phyloP scores from a whole-genome alignment of 1,139 yeast genomes.

The Pichiaceae sp. region DNA sequence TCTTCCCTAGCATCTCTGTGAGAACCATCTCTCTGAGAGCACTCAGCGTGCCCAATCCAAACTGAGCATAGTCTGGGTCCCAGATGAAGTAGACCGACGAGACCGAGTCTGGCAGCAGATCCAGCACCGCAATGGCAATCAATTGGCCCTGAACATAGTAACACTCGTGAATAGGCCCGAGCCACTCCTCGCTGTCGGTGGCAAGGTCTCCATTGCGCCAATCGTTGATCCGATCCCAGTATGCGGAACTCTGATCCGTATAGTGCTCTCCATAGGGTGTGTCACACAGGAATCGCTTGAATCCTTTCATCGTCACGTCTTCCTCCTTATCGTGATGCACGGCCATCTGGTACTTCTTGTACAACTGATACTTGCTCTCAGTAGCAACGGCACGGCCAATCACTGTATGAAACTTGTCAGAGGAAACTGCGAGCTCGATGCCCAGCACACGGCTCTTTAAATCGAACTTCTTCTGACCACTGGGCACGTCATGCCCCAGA shows the following conservation, averaged over 20 bases:
- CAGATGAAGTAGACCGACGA: constrained; percentile 85
- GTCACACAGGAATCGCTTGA: constrained; percentile 60
- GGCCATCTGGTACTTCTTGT: constrained; percentile 55
- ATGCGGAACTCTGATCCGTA: constrained; percentile 11
- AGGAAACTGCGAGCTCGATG: constrained; percentile 23
- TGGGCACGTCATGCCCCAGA: not conserved
- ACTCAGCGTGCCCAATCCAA: constrained; percentile 72
- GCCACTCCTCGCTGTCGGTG: constrained; percentile 7
- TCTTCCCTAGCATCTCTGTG: constrained; percentile 29
- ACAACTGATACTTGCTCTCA: constrained; percentile 57
- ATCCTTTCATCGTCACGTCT: constrained; percentile 38
- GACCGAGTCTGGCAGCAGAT: constrained; percentile 65
- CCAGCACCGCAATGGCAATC: constrained; percentile 73
- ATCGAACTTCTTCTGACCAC: constrained; percentile 19
- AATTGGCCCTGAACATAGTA: constrained; percentile 58
- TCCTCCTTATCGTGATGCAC: constrained; percentile 58
- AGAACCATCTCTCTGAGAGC: constrained; percentile 65
- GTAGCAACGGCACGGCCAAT: constrained; percentile 49
- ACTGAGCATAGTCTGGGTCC: constrained; percentile 70
- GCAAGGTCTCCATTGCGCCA: constrained; percentile 21
- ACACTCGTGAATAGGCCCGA: constrained; percentile 65
- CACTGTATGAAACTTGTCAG: constrained; percentile 35
- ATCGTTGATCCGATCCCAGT: constrained; percentile 21
- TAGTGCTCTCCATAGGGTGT: constrained; percentile 44
- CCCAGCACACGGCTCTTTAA: constrained; percentile 26